Evolutionary conservation across 495 filamentous ascomycete species (phyloP), one percentile per base, ranked within the genome.

Genomic region (Podospora tetraspora): DNA sequence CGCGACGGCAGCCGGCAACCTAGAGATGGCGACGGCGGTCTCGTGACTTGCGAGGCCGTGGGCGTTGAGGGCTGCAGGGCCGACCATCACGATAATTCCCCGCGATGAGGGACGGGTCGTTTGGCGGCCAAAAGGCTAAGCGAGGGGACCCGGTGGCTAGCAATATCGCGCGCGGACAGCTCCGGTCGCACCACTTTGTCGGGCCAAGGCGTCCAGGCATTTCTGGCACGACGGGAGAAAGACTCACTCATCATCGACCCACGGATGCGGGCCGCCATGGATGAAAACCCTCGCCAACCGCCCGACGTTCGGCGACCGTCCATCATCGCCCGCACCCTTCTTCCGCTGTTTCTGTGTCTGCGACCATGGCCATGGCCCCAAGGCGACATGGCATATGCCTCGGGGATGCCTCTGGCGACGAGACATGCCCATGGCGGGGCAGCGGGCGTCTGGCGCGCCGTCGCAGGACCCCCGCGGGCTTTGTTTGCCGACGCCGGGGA

Each of bases 131-230:
- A 43, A 43, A 29, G 2, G 12, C 37, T 3, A 52, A 3, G 16
- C 0, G 3, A 13, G 29, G 32, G 2, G 16, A 76, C 74, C 19
- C 64, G 8, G 1, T 23, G 12, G 22, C 69, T 76, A 76, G 69
- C 74, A 76, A 66, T 69, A 69, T 57, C 10, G 16, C 9, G 2
- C 9, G 27, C 73, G 73, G 75, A 21, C 32, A 56, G 27, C 56
- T 66, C 75, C 73, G 74, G 66, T 74, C 73, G 69, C 68, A 64
- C 71, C 72, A 74, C 73, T 73, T 72, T 68, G 67, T 57, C 61
- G 66, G 66, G 24, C 34, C 21, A n/a, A 61, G 68, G 37, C 32
- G 29, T 59, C 59, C 58, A 19, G 56, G 64, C 43, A 52, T n/a
- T 27, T 71, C 74, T 67, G 63, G 68, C 62, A 57, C 63, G 6